These are phyloP conservation scores for Collybiopsis luxurians DNA, from an alignment of 768 basidiomycete species.

Conservation along the genomic window DNA sequence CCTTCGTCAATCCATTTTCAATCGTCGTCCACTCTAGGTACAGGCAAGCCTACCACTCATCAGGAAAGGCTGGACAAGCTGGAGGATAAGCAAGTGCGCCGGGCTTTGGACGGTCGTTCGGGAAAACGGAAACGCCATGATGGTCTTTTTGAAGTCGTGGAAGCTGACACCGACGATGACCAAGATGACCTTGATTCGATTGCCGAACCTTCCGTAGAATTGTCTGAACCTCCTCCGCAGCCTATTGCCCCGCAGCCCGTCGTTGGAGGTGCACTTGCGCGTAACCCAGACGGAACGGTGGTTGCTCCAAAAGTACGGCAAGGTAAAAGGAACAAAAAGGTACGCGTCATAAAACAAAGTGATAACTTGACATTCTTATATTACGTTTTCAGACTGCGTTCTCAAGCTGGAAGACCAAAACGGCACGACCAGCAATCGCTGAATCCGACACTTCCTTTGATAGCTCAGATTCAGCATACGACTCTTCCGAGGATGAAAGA, in stretches of 20 bases:
- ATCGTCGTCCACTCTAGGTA: slow-evolving; percentile 82
- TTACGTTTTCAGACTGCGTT: slow-evolving; percentile 30
- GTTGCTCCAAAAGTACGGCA: slow-evolving; percentile 48
- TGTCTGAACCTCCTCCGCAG: slow-evolving; percentile 4
- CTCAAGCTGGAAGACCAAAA: slow-evolving; percentile 47
- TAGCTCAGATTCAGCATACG: slow-evolving; percentile 76
- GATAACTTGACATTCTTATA: too few relatives aligned
- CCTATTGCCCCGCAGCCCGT: neutral
- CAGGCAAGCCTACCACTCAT: slow-evolving; percentile 61
- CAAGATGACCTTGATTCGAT: neutral
- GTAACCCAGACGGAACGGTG: slow-evolving; percentile 61
- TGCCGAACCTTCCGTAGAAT: slow-evolving; percentile 12
- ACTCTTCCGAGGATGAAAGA: slow-evolving; percentile 31
- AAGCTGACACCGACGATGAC: slow-evolving; percentile 26
- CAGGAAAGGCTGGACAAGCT: slow-evolving; percentile 54
- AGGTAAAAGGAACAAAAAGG: slow-evolving; percentile 44
- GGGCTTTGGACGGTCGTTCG: slow-evolving; percentile 44
- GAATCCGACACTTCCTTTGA: slow-evolving; percentile 67
- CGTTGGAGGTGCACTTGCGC: slow-evolving; percentile 65
- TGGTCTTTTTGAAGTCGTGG: slow-evolving; percentile 34
- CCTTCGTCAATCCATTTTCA: slow-evolving; percentile 58
- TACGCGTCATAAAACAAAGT: too few relatives aligned
- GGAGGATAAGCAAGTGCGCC: slow-evolving; percentile 60
- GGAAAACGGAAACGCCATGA: slow-evolving; percentile 49
- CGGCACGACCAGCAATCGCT: slow-evolving; percentile 19